A percentile compares a stretch with the other conserved stretches of the same genome.
These are phyloP conservation scores for Diaporthe sp. DNA, from an alignment of 2,329 filamentous ascomycete genomes.

Conservation along the genomic window DNA sequence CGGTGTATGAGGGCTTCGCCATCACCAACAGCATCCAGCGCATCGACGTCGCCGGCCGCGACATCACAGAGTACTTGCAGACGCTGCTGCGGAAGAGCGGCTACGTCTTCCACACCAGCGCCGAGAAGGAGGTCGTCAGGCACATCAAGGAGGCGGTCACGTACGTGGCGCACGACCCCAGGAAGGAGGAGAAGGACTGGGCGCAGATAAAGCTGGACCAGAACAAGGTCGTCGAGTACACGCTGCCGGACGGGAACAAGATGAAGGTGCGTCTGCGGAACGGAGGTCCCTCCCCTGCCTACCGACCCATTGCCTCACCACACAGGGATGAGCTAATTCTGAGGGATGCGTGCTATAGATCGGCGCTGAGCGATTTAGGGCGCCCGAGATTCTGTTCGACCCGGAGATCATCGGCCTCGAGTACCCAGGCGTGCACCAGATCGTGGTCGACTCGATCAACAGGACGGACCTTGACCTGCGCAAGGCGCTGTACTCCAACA, in stretches of 20 bases:
- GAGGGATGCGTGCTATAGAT: conserved; percentile 65
- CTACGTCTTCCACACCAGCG: conserved; percentile 96
- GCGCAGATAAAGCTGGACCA: conserved; percentile 82
- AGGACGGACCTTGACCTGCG: conserved; percentile 95
- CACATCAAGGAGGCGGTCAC: conserved; percentile 96
- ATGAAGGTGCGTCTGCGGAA: conserved; percentile 76
- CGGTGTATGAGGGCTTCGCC: conserved; percentile 97
- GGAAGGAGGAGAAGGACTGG: conserved; percentile 98
- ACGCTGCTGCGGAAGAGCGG: conserved; percentile 91
- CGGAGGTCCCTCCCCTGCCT: neutral
- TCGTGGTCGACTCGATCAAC: conserved; percentile 96
- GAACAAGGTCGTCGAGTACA: conserved; percentile 87
- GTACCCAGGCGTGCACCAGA: conserved; percentile 97
- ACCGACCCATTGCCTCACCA: neutral
- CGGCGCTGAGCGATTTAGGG: conserved; percentile 93
- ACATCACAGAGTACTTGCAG: conserved; percentile 97
- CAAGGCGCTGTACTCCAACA: conserved; percentile 95
- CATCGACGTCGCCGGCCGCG: conserved; percentile 95
- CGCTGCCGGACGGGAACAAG: conserved; percentile 91
- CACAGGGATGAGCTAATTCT: neutral
- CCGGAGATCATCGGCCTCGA: conserved; percentile 97
- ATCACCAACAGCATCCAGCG: conserved; percentile 95
- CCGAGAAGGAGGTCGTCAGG: conserved; percentile 98
- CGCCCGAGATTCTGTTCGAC: conserved; percentile 97
- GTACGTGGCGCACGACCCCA: conserved; percentile 91